Evolutionary conservation across 140 eudicot genomes (phyloP).

Genomic region (Oenanthe javanica): DNA sequence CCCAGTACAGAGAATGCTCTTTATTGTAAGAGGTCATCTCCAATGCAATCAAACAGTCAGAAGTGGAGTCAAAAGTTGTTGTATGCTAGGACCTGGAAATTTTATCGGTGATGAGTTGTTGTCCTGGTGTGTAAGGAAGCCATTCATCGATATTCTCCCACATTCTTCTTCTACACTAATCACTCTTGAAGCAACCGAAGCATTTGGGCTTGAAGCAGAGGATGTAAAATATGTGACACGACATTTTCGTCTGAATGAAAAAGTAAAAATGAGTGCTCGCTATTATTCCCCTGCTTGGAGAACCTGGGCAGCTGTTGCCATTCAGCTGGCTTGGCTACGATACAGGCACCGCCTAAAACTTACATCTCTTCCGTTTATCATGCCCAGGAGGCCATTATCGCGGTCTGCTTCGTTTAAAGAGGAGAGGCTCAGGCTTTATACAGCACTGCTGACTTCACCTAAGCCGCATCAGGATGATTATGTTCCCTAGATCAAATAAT

Average conservation of each 20-base stretch:
- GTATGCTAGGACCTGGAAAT: constrained; percentile 98
- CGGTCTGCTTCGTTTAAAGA: constrained; percentile 77
- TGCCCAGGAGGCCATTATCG: constrained; percentile 86
- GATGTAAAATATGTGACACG: constrained; percentile 92
- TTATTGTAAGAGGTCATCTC: constrained; percentile 89
- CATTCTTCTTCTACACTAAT: constrained; percentile 77
- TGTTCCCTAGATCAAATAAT: neutral
- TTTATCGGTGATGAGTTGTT: constrained; percentile 90
- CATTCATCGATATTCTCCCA: constrained; percentile 75
- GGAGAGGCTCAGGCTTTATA: constrained; percentile 73
- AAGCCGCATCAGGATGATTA: neutral
- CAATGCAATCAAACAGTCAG: constrained; percentile 79
- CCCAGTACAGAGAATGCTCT: constrained; percentile 81
- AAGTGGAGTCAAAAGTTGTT: constrained; percentile 71
- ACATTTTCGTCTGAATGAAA: constrained; percentile 79
- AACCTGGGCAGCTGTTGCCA: constrained; percentile 97
- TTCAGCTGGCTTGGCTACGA: constrained; percentile 90
- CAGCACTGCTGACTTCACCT: constrained; percentile 33
- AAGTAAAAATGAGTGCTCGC: constrained; percentile 82
- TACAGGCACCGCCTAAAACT: constrained; percentile 62
- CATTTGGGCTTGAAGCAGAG: constrained; percentile 83
- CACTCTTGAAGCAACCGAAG: constrained; percentile 89
- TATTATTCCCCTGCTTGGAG: constrained; percentile 97
- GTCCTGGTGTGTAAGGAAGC: constrained; percentile 83
- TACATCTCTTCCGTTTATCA: constrained; percentile 70